phyloP scores from a whole-genome alignment of 495 filamentous ascomycete species.

The Pseudevernia furfuracea region DNA sequence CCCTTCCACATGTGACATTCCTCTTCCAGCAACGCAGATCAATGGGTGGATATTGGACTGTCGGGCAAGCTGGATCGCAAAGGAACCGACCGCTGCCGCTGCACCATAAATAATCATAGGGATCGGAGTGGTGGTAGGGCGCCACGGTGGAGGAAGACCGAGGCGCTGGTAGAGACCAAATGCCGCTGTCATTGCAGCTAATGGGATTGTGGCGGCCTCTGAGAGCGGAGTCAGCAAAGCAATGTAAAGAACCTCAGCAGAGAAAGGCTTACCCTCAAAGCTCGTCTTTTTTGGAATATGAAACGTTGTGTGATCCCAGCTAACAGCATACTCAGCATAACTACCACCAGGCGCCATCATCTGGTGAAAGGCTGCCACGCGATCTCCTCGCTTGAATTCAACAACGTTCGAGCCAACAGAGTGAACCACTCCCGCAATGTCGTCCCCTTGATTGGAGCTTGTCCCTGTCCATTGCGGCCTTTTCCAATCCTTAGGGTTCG shows the following conservation, averaged over 20 bases:
- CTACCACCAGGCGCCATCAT: slow-evolving; percentile 47
- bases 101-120: slow-evolving; percentile 65
- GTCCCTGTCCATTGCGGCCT: slow-evolving; percentile 29
- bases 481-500: slow-evolving; percentile 78
- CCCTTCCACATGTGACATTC: slow-evolving; percentile 46
- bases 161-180: slow-evolving; percentile 54
- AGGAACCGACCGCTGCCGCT: slow-evolving; percentile 58
- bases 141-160: slow-evolving; percentile 58
- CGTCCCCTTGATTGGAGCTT: slow-evolving; percentile 55
- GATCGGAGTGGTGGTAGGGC: slow-evolving; percentile 33
- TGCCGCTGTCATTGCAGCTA: slow-evolving; percentile 68
- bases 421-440: slow-evolving; percentile 64
- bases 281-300: slow-evolving; percentile 54
- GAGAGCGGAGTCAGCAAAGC: slow-evolving; percentile 8
- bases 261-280: slow-evolving; percentile 51
- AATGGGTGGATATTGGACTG: slow-evolving; percentile 64
- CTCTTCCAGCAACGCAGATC: slow-evolving; percentile 59
- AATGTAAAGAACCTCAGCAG: too few species aligned
- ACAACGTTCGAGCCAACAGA: slow-evolving; percentile 51
- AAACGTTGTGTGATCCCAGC: slow-evolving; percentile 59
- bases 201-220: slow-evolving; percentile 64
- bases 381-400: slow-evolving; percentile 59
- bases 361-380: slow-evolving; percentile 64
- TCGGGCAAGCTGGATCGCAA: slow-evolving; percentile 58
- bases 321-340: slow-evolving; percentile 66